Base-by-base conservation (phyloP, 2,329 filamentous ascomycete genomes). In the Ramularia collo-cygni region DNA sequence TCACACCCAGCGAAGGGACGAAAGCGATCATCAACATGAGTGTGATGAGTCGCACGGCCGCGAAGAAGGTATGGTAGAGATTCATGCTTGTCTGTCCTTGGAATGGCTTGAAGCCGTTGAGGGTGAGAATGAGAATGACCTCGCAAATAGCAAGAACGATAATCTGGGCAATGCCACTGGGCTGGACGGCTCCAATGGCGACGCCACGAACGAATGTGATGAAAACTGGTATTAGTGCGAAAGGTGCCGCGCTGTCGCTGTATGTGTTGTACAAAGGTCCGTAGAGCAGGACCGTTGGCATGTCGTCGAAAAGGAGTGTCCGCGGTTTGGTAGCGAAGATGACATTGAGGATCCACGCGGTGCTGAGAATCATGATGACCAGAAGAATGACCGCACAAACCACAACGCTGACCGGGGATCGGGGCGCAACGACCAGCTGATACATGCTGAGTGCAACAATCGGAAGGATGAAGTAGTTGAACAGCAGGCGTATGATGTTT, bases 201-300 rank as follows among this genome's bases (percentile, higher is more conserved):
- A 96, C 80, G 42, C 88, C 90, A 24, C 90, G 82, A 43, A 95
- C 69, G 57, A 94, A 80, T 4, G 84, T 94, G 43, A 96, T 71
- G 24, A 93, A 69, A 12, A 95, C 79, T 1, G 90, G 89, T 14
- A 95, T 80, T 29, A 95, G 73, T 5, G 90, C 88, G 62, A 94
- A 98, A 0, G 86, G 81, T 6, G 90, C 86, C 0, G 88, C 87
- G 60, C 90, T 85, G 61, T 98, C 92, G 16, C 85, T 92, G 62
- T 94, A 96, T 0, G 92, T 98, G 65, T 98, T 98, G 59, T 98
- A 98, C 6, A 98, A 70, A 4, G 92, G 87, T 0, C 92, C 92
- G 54, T 95, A 96, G 1, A 87, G 74, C 2, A 98, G 72, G 7
- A 96, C 80, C 0, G 87, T 95, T 5, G 87, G 80, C 35, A 98